These are phyloP conservation scores for Fusarium metavorans DNA, from an alignment of 2,329 filamentous ascomycete species.

Conservation along the genomic window DNA sequence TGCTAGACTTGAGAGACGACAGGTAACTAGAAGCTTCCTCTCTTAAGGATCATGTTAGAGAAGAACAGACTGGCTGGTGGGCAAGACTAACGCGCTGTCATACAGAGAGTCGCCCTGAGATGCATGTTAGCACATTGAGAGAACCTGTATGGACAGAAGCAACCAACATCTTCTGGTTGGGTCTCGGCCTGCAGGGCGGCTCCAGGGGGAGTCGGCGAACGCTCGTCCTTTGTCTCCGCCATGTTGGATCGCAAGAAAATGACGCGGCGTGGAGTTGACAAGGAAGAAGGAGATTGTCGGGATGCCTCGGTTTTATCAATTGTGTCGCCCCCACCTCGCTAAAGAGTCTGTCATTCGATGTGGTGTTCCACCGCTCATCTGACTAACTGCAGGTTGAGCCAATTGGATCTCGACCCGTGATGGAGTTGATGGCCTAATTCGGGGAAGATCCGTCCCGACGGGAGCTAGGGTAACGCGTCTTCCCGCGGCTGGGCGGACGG, in stretches of 20 bases:
- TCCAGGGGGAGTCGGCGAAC: neutral
- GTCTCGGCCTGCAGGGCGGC: neutral
- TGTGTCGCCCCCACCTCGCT: neutral
- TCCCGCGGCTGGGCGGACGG: neutral
- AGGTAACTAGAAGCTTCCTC: constrained; percentile 14
- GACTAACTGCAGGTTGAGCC: neutral
- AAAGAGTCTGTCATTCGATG: neutral
- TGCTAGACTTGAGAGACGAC: constrained; percentile 26
- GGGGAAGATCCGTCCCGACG: neutral
- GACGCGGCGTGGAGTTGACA: neutral
- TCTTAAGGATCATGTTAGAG: neutral
- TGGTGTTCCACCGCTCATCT: neutral
- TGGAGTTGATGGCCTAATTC: neutral
- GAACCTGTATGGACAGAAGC: neutral
- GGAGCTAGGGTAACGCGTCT: neutral
- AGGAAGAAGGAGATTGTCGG: neutral
- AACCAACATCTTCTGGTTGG: neutral
- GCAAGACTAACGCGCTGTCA: neutral
- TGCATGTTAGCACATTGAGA: neutral
- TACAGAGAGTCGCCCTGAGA: neutral
- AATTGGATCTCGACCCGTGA: neutral
- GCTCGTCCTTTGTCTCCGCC: neutral
- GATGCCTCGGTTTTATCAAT: neutral
- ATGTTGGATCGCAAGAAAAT: neutral
- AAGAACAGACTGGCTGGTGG: fast-evolving